Evolutionary conservation across 2,329 filamentous ascomycete species (phyloP).

Genomic region (Verticillium zaregamsianum): DNA sequence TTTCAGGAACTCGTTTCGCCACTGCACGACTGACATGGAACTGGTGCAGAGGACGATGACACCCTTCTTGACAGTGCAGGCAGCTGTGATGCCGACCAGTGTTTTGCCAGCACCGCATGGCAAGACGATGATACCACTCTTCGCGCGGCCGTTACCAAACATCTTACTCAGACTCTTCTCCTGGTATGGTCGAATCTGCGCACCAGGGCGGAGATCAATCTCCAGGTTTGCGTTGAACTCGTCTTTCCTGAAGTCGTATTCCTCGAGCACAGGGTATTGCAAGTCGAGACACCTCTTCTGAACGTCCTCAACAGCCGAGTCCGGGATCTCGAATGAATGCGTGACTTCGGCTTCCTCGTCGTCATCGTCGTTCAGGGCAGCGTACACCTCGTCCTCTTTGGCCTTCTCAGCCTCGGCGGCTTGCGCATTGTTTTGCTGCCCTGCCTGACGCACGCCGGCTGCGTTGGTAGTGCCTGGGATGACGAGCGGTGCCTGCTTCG

Average conservation of each 20-base stretch:
- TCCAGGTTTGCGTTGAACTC: slow-evolving; percentile 84
- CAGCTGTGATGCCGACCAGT: slow-evolving; percentile 94
- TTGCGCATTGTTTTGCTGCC: slow-evolving; percentile 34
- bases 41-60: slow-evolving; percentile 94
- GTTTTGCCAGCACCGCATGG: slow-evolving; percentile 98
- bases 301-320: slow-evolving; percentile 77
- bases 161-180: slow-evolving; percentile 98
- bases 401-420: slow-evolving; percentile 44
- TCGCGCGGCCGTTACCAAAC: slow-evolving; percentile 97
- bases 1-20: slow-evolving; percentile 93
- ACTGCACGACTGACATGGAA: slow-evolving; percentile 96
- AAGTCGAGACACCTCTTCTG: slow-evolving; percentile 87
- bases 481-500: slow-evolving; percentile 80
- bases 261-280: slow-evolving; percentile 83
- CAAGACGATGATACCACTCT: slow-evolving; percentile 95
- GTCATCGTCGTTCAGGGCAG: slow-evolving; percentile 74
- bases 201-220: slow-evolving; percentile 85
- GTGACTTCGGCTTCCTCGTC: slow-evolving; percentile 85
- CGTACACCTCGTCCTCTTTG: slow-evolving; percentile 65
- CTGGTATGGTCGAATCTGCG: slow-evolving; percentile 90
- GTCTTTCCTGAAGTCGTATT: slow-evolving; percentile 96
- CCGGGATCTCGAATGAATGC: slow-evolving; percentile 87
- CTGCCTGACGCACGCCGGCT: slow-evolving; percentile 76
- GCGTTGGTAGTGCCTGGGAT: slow-evolving; percentile 95
- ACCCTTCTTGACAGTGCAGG: slow-evolving; percentile 96